Base-by-base conservation (phyloP, 169 alveolate genomes). In the Eimeria tenella region DNA sequence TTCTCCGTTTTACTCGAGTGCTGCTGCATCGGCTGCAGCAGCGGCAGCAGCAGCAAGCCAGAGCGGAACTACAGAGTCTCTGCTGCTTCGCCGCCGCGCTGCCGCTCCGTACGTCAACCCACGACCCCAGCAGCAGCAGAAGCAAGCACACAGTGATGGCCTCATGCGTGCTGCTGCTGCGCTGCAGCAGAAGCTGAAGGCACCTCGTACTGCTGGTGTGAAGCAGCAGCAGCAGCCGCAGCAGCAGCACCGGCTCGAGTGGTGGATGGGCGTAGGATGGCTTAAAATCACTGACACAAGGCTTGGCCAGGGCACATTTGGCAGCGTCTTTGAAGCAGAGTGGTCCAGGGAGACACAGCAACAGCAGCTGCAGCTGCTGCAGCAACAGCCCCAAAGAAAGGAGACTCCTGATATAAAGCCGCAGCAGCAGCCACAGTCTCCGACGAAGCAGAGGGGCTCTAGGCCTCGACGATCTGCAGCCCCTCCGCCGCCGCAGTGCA, bases 251-350 rank as follows among this genome's bases (percentile, higher is more conserved):
- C 77, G 77, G 49, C 77, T 68, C 49, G 93, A 62, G 83, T 86
- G 93, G 93, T 86, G 93, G 93, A 74, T 58, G 11, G 81, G 70
- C 53, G 58, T 86, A 0, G 93, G 93, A 31, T 86, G 50, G 77
- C 9, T 86, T 31, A 74, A 86, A 52, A 52, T n/a, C 50, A 58
- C 83, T 23, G 21, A 70, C 63, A 74, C 63, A 10, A 58, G 74
- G 23, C 93, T 86, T 31, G 93, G 93, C 70, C 62, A 74, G 23
- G 93, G 93, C 19, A 86, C 93, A 5, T 86, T 86, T 82, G 93
- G 93, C 15, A 52, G 70, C 50, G 93, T 86, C 83, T 86, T 63
- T 21, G 74, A 60, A 23, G 93, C 93, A 50, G 60, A 74, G 53
- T 86, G 93, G 93, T 8, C 53, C 21, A 60, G 93, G 15, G 79